Evolutionary conservation across 2,329 filamentous ascomycete species (phyloP).

Genomic region (Fusarium tjaetaba): DNA sequence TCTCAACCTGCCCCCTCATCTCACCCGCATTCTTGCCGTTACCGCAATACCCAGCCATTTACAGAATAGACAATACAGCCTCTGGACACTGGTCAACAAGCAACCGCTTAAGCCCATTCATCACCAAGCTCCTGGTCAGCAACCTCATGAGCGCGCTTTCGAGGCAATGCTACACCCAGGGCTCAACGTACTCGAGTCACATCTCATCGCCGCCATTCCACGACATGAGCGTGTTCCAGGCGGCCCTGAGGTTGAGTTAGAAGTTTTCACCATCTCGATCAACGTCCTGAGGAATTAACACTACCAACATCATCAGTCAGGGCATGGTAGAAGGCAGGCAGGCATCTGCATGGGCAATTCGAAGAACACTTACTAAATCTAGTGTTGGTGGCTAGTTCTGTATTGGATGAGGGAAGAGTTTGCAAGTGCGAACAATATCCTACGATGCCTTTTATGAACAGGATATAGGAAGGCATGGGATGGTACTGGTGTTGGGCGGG

Average conservation of each 20-base stretch:
- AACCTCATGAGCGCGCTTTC: constrained; percentile 73
- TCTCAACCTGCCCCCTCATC: constrained; percentile 72
- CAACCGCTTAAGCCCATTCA: constrained; percentile 63
- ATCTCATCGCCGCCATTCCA: constrained; percentile 77
- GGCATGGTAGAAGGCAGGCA: constrained; percentile 8
- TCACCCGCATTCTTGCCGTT: constrained; percentile 77
- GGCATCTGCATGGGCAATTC: background rate
- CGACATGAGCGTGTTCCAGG: constrained; percentile 65
- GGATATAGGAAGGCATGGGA: background rate
- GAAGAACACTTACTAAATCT: background rate
- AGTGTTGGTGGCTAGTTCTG: background rate
- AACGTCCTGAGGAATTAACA: constrained; percentile 68
- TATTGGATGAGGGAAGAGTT: background rate
- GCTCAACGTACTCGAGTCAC: constrained; percentile 81
- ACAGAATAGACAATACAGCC: constrained; percentile 75
- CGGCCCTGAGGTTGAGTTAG: constrained; percentile 75
- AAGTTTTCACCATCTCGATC: constrained; percentile 80
- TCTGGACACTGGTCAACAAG: constrained; percentile 78
- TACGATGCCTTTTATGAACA: constrained; percentile 16
- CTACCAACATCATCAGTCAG: background rate
- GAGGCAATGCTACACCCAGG: constrained; percentile 77
- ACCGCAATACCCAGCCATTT: constrained; percentile 72
- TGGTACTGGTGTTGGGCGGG: constrained; percentile 22
- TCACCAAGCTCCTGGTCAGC: constrained; percentile 64
- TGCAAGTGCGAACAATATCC: background rate